Percentiles rank a stretch among this genome's conserved stretches.
phyloP scores from a whole-genome alignment of 495 filamentous ascomycete genomes.

The Lindgomyces ingoldianus region DNA sequence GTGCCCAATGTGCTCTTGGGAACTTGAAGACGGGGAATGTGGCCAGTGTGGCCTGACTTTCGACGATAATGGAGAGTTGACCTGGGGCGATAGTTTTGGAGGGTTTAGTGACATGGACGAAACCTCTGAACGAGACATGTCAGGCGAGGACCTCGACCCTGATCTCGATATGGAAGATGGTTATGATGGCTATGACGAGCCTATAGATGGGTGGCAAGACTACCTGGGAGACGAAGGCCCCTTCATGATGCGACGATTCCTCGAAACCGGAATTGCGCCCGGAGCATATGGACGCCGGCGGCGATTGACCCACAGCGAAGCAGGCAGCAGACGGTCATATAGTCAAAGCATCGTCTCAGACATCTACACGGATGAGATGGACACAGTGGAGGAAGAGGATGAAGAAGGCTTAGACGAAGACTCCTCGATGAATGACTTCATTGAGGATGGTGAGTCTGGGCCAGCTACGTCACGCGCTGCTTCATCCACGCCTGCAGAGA shows the following conservation, averaged over 20 bases:
- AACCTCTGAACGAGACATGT: conserved; percentile 37
- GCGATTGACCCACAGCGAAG: conserved; percentile 36
- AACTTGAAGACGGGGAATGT: conserved; percentile 62
- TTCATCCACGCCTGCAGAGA: conserved; percentile 25
- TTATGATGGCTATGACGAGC: conserved; percentile 37
- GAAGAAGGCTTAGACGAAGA: conserved; percentile 42
- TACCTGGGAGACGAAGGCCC: conserved; percentile 21
- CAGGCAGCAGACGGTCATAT: conserved; percentile 39
- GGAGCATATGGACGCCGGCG: conserved; percentile 20
- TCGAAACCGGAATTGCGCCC: conserved; percentile 30
- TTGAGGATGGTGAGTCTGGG: conserved; percentile 34
- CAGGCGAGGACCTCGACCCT: conserved; percentile 40
- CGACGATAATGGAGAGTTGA: conserved; percentile 45
- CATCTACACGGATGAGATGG: conserved; percentile 37
- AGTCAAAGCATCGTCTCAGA: conserved; percentile 38
- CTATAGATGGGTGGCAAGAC: conserved; percentile 26
- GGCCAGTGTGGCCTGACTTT: conserved; percentile 55
- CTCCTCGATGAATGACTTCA: conserved; percentile 43
- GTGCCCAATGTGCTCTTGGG: conserved; percentile 66
- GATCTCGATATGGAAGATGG: conserved; percentile 43
- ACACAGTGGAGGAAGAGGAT: conserved; percentile 42
- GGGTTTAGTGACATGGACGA: conserved; percentile 43
- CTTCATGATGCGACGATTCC: conserved; percentile 33
- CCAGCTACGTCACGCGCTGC: conserved; percentile 11
- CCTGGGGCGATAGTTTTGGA: conserved; percentile 35